Percentiles rank a stretch among this genome's conserved stretches.
Conservation (phyloP, 2,329 filamentous ascomycete genomes). For the Penicillium thymicola region DNA sequence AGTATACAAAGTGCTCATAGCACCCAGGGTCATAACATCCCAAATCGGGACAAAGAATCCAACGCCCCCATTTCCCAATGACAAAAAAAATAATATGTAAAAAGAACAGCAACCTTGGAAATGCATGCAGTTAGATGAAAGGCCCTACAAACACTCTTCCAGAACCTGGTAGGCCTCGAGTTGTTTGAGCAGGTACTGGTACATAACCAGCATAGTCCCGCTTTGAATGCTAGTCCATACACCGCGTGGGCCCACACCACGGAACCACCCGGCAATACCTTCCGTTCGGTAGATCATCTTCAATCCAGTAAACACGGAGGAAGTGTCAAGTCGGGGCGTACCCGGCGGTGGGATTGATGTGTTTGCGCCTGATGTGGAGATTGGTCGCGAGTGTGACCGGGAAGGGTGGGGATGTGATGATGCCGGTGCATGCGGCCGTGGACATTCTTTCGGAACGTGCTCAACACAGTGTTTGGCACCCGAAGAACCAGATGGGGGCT, state of each 20-base stretch:
- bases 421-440: constrained; percentile 24
- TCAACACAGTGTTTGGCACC: constrained; percentile 28
- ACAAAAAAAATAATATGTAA: constrained; percentile 3
- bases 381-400: constrained; percentile 62
- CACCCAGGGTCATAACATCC: constrained; percentile 8
- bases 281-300: constrained; percentile 86
- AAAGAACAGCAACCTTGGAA: constrained; percentile 5
- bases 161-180: constrained; percentile 57
- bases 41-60: constrained; percentile 9
- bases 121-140: constrained; percentile 12
- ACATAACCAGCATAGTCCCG: constrained; percentile 92
- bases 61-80: constrained; percentile 17
- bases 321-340: constrained; percentile 78
- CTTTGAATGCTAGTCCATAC: constrained; percentile 98
- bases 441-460: constrained; percentile 29
- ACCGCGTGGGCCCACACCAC: constrained; percentile 85
- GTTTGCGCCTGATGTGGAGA: constrained; percentile 86
- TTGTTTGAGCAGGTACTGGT: constrained; percentile 79
- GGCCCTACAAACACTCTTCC: constrained; percentile 23
- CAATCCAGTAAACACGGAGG: constrained; percentile 80
- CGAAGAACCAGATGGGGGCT: constrained; percentile 26
- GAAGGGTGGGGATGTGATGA: constrained; percentile 24
- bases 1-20: constrained; percentile 13
- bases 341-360: constrained; percentile 78
- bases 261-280: constrained; percentile 85